Evolutionary conservation across 176 grass and related monocot species (phyloP).

Genomic region (Triticum monococcum): DNA sequence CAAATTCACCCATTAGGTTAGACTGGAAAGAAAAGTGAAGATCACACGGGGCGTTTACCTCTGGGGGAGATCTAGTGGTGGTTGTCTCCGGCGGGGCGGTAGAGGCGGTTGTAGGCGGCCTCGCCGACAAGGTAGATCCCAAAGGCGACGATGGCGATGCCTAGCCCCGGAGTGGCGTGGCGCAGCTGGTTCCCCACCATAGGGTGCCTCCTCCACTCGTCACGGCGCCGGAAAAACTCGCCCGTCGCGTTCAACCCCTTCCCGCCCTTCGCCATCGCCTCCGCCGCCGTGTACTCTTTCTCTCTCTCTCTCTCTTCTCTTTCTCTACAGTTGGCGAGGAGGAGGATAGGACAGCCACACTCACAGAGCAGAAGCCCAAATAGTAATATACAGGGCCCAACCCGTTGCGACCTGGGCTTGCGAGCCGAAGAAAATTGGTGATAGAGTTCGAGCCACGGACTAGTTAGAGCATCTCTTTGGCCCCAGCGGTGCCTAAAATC

Average conservation of each 20-base stretch:
- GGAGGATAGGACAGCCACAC: neutral
- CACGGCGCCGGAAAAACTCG: conserved; percentile 91
- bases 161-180: conserved; percentile 74
- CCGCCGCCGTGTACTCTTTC: neutral
- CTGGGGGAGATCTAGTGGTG: conserved; percentile 35
- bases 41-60: conserved; percentile 9
- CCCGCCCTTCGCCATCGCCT: conserved; percentile 58
- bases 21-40: neutral
- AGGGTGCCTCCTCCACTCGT: conserved; percentile 92
- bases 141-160: conserved; percentile 94
- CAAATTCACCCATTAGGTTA: neutral
- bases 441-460: too few relatives aligned
- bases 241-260: conserved; percentile 71
- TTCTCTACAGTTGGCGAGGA: neutral
- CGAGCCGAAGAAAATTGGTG: neutral
- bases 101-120: conserved; percentile 75
- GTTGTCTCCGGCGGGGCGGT: conserved; percentile 39
- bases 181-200: conserved; percentile 79
- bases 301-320: neutral
- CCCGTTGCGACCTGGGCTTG: neutral
- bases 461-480: too few relatives aligned
- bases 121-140: conserved; percentile 95
- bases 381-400: conserved; percentile 9
- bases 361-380: conserved; percentile 20
- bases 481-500: too few relatives aligned